A percentile compares a stretch with the other conserved stretches of the same genome.
Evolutionary conservation across 495 filamentous ascomycete species (phyloP).

Genomic region (Talaromyces nanjingensis): DNA sequence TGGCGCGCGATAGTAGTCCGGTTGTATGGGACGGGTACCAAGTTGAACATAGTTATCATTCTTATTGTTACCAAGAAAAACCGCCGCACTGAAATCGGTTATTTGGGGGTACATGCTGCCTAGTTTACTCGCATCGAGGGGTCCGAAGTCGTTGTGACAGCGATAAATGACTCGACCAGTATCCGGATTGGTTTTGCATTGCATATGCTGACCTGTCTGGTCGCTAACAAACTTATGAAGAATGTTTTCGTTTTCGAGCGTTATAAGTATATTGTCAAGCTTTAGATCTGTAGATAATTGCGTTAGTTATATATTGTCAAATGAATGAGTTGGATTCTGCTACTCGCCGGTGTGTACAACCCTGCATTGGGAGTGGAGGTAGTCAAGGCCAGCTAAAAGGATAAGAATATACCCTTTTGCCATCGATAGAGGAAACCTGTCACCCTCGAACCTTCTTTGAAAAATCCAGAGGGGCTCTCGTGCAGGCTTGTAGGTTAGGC

Average conservation of each 20-base stretch:
- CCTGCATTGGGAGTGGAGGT: conserved; percentile 30
- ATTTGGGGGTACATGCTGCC: conserved; percentile 47
- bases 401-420: conserved; percentile 10
- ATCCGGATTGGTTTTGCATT: conserved; percentile 12
- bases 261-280: conserved; percentile 12
- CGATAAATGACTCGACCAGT: conserved; percentile 19
- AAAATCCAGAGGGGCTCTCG: conserved; percentile 26
- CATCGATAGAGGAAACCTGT: no score
- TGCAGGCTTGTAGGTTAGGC: conserved; percentile 24
- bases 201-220: conserved; percentile 7
- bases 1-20: no score
- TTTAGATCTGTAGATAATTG: conserved; percentile 7
- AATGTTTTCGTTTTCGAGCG: conserved; percentile 12
- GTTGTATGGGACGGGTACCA: no score
- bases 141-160: conserved; percentile 27
- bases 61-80: conserved; percentile 31
- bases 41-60: no score
- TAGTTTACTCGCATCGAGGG: conserved; percentile 12
- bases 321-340: background rate
- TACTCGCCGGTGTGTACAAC: conserved; percentile 29
- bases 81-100: conserved; percentile 74
- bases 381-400: conserved; percentile 30
- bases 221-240: conserved; percentile 4
- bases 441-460: conserved; percentile 17
- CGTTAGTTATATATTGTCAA: background rate